phyloP scores from a whole-genome alignment of 1,139 yeast species.

The Sugiyamaella grinbergsii region DNA sequence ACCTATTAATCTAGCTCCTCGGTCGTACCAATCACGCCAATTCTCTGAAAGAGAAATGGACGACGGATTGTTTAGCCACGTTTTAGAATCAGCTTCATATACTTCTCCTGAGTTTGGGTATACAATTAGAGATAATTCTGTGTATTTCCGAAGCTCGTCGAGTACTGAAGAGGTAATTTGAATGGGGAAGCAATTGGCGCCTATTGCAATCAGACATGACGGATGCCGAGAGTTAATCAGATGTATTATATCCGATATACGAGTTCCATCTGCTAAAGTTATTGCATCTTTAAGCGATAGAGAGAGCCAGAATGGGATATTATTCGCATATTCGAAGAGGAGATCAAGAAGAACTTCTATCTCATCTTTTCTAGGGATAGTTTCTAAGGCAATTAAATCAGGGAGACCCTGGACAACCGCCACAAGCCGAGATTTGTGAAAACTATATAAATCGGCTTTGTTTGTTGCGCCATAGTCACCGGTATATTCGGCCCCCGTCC shows the following conservation, averaged over 20 bases:
- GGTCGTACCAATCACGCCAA: constrained; percentile 4
- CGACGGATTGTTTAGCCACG: constrained; percentile 36
- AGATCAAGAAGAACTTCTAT: constrained; percentile 44
- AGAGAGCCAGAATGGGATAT: constrained; percentile 42
- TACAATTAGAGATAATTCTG: constrained; percentile 44
- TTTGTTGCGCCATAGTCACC: constrained; percentile 54
- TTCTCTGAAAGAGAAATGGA: background rate
- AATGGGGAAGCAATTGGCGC: constrained; percentile 51
- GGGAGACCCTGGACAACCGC: constrained; percentile 48
- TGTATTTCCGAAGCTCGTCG: constrained; percentile 28
- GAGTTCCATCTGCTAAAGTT: constrained; percentile 49
- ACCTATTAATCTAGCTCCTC: constrained; percentile 10
- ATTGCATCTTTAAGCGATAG: constrained; percentile 42
- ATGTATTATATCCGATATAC: constrained; percentile 33
- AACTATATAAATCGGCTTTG: constrained; percentile 44
- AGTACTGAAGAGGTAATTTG: constrained; percentile 34
- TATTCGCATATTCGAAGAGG: constrained; percentile 29
- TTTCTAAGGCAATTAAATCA: constrained; percentile 63
- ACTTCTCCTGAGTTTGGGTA: constrained; percentile 63
- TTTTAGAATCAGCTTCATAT: constrained; percentile 46
- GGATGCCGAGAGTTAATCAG: constrained; percentile 25
- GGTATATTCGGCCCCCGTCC: constrained; percentile 68
- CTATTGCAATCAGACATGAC: constrained; percentile 42
- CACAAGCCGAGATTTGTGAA: constrained; percentile 54
- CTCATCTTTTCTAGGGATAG: constrained; percentile 61